Conservation (phyloP, 1,284 basidiomycete genomes). For the Puccinia hordei region DNA sequence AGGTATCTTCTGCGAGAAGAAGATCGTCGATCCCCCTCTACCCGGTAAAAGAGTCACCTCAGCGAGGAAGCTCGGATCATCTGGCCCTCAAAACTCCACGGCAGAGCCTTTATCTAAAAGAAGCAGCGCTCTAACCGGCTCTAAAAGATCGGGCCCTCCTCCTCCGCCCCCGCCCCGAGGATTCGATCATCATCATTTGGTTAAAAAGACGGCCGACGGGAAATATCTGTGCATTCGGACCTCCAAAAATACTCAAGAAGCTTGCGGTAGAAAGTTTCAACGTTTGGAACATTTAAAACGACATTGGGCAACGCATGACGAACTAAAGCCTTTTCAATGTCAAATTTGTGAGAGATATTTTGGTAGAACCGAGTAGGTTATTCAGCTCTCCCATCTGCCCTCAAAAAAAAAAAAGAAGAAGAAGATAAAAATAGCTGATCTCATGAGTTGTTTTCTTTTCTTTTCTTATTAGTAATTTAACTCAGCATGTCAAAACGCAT, state of each 20-base stretch:
- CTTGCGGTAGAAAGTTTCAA: conserved; percentile 21
- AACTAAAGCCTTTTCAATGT: conserved; percentile 9
- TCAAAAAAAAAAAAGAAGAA: too few species aligned
- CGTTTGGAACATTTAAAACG: conserved; percentile 24
- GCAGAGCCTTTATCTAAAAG: not conserved
- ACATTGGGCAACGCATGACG: conserved; percentile 17
- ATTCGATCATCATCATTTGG: not conserved
- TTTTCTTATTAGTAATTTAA: conserved; percentile 10
- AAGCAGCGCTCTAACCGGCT: not conserved
- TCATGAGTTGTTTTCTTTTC: too few species aligned
- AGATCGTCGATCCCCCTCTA: not conserved
- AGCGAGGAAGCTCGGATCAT: not conserved
- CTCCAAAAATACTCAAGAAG: not conserved
- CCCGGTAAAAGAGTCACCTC: not conserved
- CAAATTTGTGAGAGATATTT: conserved; percentile 17
- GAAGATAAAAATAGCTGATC: too few species aligned
- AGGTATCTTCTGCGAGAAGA: conserved; percentile 1
- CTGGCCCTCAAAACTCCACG: not conserved
- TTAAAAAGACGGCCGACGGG: not conserved
- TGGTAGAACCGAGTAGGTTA: conserved; percentile 27
- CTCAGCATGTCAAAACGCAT: conserved; percentile 4
- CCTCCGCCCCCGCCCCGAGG: not conserved
- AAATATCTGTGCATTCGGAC: conserved; percentile 6
- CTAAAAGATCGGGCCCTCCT: too few species aligned
- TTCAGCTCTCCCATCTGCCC: too few species aligned